Base-by-base conservation (phyloP, 2,329 filamentous ascomycete species). In the Calonectria hawksworthii region DNA sequence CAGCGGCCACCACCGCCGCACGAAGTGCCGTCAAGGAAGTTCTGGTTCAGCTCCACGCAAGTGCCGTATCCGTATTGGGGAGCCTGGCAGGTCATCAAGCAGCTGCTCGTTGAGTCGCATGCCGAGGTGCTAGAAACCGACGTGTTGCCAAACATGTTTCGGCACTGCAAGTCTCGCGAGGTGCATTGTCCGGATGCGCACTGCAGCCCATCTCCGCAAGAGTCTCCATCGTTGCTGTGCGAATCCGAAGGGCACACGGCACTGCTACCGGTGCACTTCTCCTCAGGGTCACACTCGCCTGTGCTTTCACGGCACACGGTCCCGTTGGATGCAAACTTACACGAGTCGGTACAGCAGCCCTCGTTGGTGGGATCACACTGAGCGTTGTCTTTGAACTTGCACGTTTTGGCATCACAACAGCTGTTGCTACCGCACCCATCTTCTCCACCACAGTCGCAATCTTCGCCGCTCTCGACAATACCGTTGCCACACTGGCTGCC, bases 161-260 rank as follows among this genome's bases (percentile, higher is more conserved):
- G 93, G 87, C 97, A 99, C 86, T 99, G 97, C 82, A 93, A 90
- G 84, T 98, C 93, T 76, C 97, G 93, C 68, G 94, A 97, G 4
- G 97, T 99, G 85, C 97, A 99, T 85, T 99, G 96, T 16, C 97
- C 97, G 59, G 94, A 96, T 36, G 97, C 95, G 83, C 97, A 99
- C 38, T 91, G 86, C 38, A 99, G 90, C 2, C 91, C 91, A 81
- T 85, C 82, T 41, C 95, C 95, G 82, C 97, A 99, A 23, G 86
- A 85, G 5, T 91, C 88, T 76, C 93, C 97, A 83, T 99, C 93
- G 0, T 91, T 86, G 64, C 92, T 88, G 78, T 92, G 94, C 67
- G 88, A 79, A 83, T 99, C 95, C 1, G 86, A 82, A 0, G 97
- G 97, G 82, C 97, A 99, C 51, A 89, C 88, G 18, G 94, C 92